A percentile compares a stretch with the other conserved stretches of the same genome.
phyloP scores from a whole-genome alignment of 371 early-diverging fungal genomes.

The Mortierella sp. region DNA sequence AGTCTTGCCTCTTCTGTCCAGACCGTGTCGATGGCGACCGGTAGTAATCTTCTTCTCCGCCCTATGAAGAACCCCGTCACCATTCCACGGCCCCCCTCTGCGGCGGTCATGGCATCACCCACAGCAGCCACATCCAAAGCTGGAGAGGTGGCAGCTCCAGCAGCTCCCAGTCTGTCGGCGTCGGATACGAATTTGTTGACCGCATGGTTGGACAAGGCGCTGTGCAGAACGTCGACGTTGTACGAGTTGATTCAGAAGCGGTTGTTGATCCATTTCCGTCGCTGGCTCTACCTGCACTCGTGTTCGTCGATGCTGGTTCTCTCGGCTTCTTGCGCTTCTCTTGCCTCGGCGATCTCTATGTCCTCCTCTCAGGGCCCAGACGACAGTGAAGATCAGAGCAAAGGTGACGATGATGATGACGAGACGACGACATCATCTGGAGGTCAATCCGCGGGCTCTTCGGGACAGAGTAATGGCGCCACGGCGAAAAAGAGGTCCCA shows the following conservation, averaged over 20 bases:
- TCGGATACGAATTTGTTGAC: constrained; percentile 45
- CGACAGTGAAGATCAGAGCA: background rate
- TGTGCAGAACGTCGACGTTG: constrained; percentile 38
- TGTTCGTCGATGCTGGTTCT: constrained; percentile 45
- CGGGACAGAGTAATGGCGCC: background rate
- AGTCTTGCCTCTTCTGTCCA: constrained; percentile 11
- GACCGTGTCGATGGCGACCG: background rate
- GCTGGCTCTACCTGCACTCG: constrained; percentile 57
- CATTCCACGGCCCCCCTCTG: background rate
- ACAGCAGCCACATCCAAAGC: background rate
- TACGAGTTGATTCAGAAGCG: constrained; percentile 52
- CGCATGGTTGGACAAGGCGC: constrained; percentile 51
- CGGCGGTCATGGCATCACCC: constrained; percentile 6
- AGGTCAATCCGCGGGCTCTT: background rate
- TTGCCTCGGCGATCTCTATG: constrained; percentile 48
- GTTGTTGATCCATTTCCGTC: constrained; percentile 52
- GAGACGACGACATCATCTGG: background rate
- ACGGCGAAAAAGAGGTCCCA: background rate
- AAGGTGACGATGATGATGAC: constrained; percentile 29
- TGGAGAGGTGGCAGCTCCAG: background rate
- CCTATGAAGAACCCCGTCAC: background rate
- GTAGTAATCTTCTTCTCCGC: background rate
- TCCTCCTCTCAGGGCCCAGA: constrained; percentile 5
- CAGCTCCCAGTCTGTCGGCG: constrained; percentile 12
- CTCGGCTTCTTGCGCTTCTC: constrained; percentile 46